Percentiles rank a stretch among this genome's conserved stretches.
phyloP scores from a whole-genome alignment of 257 asterid species.

The Fraxinus cuspidata region DNA sequence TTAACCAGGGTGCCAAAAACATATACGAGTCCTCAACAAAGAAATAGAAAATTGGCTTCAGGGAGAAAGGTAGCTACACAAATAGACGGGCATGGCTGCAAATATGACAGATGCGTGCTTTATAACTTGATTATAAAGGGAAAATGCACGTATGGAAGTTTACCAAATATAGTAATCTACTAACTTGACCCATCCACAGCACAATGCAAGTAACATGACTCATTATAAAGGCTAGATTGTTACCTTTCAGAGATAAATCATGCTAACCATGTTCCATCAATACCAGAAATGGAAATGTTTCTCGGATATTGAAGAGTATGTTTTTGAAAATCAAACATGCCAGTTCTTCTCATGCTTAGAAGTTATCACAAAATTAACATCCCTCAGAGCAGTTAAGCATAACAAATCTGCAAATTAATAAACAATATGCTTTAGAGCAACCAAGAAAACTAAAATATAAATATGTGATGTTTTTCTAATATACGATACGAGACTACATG shows the following conservation, averaged over 20 bases:
- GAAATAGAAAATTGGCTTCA: no score
- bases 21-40: no score
- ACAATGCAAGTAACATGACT: neutral
- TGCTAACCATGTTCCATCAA: constrained; percentile 33
- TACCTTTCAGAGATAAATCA: constrained; percentile 27
- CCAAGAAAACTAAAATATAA: neutral
- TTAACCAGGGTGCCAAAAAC: no score
- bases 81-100: neutral
- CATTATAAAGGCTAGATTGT: neutral
- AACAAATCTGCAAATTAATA: neutral
- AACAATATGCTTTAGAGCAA: neutral
- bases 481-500: neutral
- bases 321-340: constrained; percentile 7
- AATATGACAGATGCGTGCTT: neutral
- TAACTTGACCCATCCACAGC: neutral
- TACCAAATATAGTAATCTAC: neutral
- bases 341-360: neutral
- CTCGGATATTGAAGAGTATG: neutral
- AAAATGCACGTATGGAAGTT: neutral
- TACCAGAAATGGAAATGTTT: constrained; percentile 17
- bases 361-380: neutral
- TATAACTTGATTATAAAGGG: no score
- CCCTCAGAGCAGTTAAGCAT: neutral
- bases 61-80: no score
- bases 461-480: neutral